Base-by-base conservation (phyloP, 805 yeast species). In the Zygotorulaspora florentina region DNA sequence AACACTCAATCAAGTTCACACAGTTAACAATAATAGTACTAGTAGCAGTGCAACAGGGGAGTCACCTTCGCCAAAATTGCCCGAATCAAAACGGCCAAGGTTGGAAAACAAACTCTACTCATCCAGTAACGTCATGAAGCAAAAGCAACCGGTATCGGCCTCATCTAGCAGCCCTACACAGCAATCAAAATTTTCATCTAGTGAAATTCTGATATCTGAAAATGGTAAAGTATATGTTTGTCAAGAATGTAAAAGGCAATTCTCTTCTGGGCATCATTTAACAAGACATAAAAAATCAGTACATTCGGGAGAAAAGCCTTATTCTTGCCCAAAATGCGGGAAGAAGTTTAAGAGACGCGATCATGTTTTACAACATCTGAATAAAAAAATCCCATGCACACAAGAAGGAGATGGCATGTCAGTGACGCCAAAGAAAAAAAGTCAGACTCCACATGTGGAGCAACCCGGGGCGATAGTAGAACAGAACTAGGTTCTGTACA, bases 231-330 rank as follows among this genome's bases (percentile, higher is more conserved):
- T 62, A 20, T 66, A 66, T 39, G 58, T 64, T 18, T 66, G 70
- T 41, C 65, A 61, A 45, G 67, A 61, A 41, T 66, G 70, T 54
- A 58, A 58, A 27, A 56, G 68, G 38, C 65, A 64, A 44, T 66
- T 66, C 41, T 63, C 68, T 1, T 65, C 69, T 1, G 70, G 70
- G 5, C 70, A 66, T 44, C 70, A 66, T 51, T 50, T 66, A 23
- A 66, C 70, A 30, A 61, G 70, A 40, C 70, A 66, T 47, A 66
- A 66, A 48, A 66, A 65, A 42, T 65, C 69, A 3, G 70, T 66
- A 25, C 70, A 66, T 50, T 64, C 68, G 2, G 68, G 68, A n/a
- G 67, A 64, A 40, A 66, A 66, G 43, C 67, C 69, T 1, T 65
- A 64, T 39, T 64, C 68, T 1, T 66, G 70, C 52, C 67, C 69